A percentile compares a stretch with the other conserved stretches of the same genome.
Evolutionary conservation across 768 basidiomycete genomes (phyloP).

Genomic region (Hygrocybe coccinea): DNA sequence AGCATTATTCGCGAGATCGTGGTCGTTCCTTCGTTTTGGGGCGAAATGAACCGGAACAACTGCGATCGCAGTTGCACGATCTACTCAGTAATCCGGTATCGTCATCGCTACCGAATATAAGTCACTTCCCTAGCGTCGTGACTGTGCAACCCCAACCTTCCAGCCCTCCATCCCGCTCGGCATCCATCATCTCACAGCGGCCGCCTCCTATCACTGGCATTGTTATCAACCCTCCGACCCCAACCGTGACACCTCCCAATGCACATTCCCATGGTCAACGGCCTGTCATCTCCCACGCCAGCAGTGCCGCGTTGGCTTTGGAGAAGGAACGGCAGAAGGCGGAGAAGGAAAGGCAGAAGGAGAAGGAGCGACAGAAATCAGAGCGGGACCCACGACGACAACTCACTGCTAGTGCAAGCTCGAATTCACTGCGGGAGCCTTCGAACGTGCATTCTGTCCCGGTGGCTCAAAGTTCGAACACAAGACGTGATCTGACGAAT

Average conservation of each 20-base stretch:
- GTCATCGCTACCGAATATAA: conserved; percentile 42
- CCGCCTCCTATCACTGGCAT: conserved; percentile 14
- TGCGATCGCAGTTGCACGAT: conserved; percentile 41
- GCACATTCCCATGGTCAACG: conserved; percentile 16
- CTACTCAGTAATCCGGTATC: conserved; percentile 41
- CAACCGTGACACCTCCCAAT: conserved; percentile 9
- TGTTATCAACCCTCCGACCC: conserved; percentile 8
- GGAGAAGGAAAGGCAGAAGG: conserved; percentile 32
- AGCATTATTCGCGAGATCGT: conserved; percentile 18
- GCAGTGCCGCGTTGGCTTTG: conserved; percentile 48
- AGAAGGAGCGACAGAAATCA: conserved; percentile 31
- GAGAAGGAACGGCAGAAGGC: conserved; percentile 36
- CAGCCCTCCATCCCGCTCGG: conserved; percentile 17
- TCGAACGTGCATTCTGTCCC: neutral
- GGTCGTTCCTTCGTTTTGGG: conserved; percentile 20
- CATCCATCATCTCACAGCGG: conserved; percentile 17
- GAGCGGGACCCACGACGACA: conserved; percentile 18
- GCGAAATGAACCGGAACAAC: conserved; percentile 24
- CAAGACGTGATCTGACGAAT: conserved; percentile 3
- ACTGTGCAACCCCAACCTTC: conserved; percentile 10
- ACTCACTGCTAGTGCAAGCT: neutral
- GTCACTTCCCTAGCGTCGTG: conserved; percentile 22
- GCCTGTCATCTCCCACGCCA: conserved; percentile 43
- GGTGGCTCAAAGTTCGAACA: neutral
- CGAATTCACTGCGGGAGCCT: conserved; percentile 10